Evolutionary conservation across 2,329 filamentous ascomycete species (phyloP).

Genomic region (Boeremia exigua): DNA sequence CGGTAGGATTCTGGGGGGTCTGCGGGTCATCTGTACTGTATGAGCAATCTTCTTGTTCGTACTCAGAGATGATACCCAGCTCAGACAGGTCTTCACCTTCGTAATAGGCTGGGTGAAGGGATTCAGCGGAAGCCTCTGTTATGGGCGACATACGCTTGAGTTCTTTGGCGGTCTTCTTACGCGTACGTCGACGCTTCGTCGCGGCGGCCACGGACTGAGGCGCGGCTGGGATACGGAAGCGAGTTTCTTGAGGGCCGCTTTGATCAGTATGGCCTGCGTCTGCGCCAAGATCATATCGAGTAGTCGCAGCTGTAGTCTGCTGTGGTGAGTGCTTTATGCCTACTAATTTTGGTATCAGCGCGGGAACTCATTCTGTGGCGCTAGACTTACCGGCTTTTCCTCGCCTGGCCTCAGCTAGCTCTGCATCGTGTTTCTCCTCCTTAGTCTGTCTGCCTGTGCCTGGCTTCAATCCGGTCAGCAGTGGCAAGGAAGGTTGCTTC

Average conservation of each 20-base stretch:
- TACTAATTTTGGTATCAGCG: conserved; percentile 19
- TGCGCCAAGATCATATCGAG: neutral
- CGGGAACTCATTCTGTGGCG: conserved; percentile 21
- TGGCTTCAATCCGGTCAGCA: conserved; percentile 5
- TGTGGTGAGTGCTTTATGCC: conserved; percentile 8
- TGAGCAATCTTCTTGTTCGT: conserved; percentile 8
- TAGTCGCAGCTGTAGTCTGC: neutral
- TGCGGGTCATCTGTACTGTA: neutral
- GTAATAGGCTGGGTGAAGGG: conserved; percentile 16
- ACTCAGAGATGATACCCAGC: conserved; percentile 28
- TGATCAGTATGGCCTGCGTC: conserved; percentile 14
- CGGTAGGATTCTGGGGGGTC: neutral
- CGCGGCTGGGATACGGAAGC: neutral
- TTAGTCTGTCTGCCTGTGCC: conserved; percentile 10
- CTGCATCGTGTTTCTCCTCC: conserved; percentile 19
- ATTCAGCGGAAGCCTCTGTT: conserved; percentile 31
- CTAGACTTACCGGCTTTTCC: conserved; percentile 1
- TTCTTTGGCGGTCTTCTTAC: conserved; percentile 22
- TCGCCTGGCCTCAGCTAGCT: conserved; percentile 12
- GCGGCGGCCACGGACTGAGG: conserved; percentile 2
- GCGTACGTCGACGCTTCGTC: conserved; percentile 12
- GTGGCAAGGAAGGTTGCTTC: conserved; percentile 3
- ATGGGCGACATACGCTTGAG: conserved; percentile 34
- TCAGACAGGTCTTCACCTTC: conserved; percentile 19
- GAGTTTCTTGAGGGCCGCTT: conserved; percentile 4